Evolutionary conservation across 208 protist genomes (phyloP), one percentile per base, ranked within the genome.

Genomic region (Phytomonas sp.): DNA sequence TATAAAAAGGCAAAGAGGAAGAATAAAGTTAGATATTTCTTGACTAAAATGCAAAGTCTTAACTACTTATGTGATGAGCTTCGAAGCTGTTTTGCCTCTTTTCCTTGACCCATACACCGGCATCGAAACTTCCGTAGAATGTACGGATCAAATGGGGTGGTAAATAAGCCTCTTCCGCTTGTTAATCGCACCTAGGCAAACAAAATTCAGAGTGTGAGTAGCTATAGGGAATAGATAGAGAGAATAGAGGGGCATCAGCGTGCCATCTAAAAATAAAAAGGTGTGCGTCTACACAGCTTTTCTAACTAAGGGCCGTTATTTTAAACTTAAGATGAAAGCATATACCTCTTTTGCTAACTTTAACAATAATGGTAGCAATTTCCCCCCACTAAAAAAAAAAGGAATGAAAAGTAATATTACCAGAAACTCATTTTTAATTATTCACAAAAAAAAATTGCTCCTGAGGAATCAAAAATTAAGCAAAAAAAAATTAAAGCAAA

Each of bases 381-480:
- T 51, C 20, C 40, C 40, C 2, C 29, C 29, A 68, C 56, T 28
- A 51, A 26, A 74, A 60, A 73, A 70, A 80, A 76, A 62, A 36
- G 32, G 71, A 70, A 70, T 62, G 70, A 61, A 60, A 43, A 68
- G 43, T 13, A 17, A 67, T 28, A 32, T 62, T 28, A 68, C 13
- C 36, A 51, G 68, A 1, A 23, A 51, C 20, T 51, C 34, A 30
- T 53, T 63, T 23, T 66, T 66, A 28, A 13, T 67, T 7, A 67
- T 30, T 4, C 53, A n/a, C 32, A 34, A 67, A 4, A 43, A 68
- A 66, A 23, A 33, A 77, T 29, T 66, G 61, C 43, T 40, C 53
- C 62, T 34, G 31, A 62, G 30, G 60, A 60, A 34, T 66, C 71
- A 68, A 70, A 73, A 60, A 56, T 31, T 68, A 62, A 70, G 23